phyloP scores from a whole-genome alignment of 805 yeast genomes.

The Ogataea haglerorum region DNA sequence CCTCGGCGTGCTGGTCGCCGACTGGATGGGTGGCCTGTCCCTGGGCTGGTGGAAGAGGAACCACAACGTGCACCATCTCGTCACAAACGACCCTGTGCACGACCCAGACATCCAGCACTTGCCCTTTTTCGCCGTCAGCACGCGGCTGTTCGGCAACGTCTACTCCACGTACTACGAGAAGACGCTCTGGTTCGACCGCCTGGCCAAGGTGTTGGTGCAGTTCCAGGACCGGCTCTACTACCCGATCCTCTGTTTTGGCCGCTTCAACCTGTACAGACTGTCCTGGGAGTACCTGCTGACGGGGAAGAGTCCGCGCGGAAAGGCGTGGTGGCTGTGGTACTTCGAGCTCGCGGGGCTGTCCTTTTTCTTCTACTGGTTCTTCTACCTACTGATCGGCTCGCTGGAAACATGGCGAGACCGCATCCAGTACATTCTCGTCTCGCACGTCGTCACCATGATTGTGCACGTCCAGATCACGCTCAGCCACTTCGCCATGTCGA shows the following conservation, averaged over 20 bases:
- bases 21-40: conserved; percentile 83
- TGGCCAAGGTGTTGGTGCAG: conserved; percentile 57
- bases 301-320: conserved; percentile 83
- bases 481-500: conserved; percentile 91
- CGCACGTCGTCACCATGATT: conserved; percentile 80
- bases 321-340: conserved; percentile 84
- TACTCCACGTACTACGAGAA: conserved; percentile 80
- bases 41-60: conserved; percentile 94
- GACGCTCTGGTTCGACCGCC: conserved; percentile 60
- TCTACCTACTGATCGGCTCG: conserved; percentile 55
- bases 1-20: conserved; percentile 69
- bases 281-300: conserved; percentile 72
- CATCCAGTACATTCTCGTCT: conserved; percentile 60
- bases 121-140: conserved; percentile 85
- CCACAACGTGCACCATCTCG: conserved; percentile 88
- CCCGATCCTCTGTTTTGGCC: conserved; percentile 75
- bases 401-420: conserved; percentile 54
- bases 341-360: conserved; percentile 68
- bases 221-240: conserved; percentile 71
- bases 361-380: conserved; percentile 79
- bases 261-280: conserved; percentile 78
- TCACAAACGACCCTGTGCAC: conserved; percentile 90
- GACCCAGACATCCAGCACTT: conserved; percentile 94
- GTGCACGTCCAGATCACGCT: conserved; percentile 92
- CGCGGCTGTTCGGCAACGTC: conserved; percentile 61